Conservation (phyloP, 2,329 filamentous ascomycete species). For the Aspergillus pseudoviridinutans region DNA sequence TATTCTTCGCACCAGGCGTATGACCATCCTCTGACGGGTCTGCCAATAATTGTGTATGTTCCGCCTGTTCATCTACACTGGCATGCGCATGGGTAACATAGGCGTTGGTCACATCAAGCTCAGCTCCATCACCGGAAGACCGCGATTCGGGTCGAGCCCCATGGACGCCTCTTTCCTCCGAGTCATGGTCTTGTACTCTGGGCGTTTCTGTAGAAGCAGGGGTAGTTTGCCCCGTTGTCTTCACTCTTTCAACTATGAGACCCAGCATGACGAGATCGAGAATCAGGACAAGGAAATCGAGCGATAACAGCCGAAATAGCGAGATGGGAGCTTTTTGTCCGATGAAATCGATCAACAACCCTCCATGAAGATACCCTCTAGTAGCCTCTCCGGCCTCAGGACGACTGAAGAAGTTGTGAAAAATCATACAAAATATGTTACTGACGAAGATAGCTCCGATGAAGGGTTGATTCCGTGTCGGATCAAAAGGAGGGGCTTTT, state of each 20-base stretch:
- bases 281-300: constrained; percentile 53
- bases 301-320: constrained; percentile 47
- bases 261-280: constrained; percentile 57
- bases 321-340: constrained; percentile 57
- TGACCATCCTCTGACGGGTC: constrained; percentile 28
- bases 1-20: constrained; percentile 15
- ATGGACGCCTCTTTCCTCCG: constrained; percentile 56
- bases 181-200: constrained; percentile 52
- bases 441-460: constrained; percentile 51
- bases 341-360: constrained; percentile 62
- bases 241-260: constrained; percentile 50
- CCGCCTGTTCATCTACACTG: constrained; percentile 19
- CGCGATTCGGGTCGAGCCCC: constrained; percentile 32
- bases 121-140: constrained; percentile 40
- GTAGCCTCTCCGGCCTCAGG: constrained; percentile 50
- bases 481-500: constrained; percentile 51
- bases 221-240: constrained; percentile 33
- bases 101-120: constrained; percentile 34
- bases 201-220: constrained; percentile 17
- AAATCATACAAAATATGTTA: constrained; percentile 54
- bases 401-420: constrained; percentile 53
- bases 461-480: constrained; percentile 50
- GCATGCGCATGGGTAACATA: constrained; percentile 9
- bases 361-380: constrained; percentile 57
- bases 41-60: constrained; percentile 31